Evolutionary conservation across 2,329 filamentous ascomycete genomes (phyloP).

Genomic region (Trichoderma sp.): DNA sequence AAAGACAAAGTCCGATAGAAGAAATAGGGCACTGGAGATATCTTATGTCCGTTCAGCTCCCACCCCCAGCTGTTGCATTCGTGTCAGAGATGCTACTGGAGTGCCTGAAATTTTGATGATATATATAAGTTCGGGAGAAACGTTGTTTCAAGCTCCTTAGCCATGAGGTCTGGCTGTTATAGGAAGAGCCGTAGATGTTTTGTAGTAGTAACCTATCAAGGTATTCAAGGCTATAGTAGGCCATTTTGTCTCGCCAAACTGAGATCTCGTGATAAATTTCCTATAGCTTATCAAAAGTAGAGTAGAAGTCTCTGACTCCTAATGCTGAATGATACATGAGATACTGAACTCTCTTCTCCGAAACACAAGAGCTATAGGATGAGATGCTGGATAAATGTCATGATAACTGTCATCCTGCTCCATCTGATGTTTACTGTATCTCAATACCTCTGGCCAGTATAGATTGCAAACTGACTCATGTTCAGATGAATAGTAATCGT

Average conservation of each 20-base stretch:
- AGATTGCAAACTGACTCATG: neutral
- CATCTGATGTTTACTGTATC: neutral
- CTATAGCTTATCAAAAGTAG: no score
- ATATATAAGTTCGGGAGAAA: neutral
- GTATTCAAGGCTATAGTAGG: neutral
- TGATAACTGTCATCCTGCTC: neutral
- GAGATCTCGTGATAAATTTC: neutral
- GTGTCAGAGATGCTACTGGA: neutral
- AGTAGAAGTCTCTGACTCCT: neutral
- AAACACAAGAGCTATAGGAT: neutral
- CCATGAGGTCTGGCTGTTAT: neutral
- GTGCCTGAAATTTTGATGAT: neutral
- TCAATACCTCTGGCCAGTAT: neutral
- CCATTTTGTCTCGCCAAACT: neutral
- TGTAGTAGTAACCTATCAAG: neutral
- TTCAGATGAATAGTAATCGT: neutral
- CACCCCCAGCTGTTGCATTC: neutral
- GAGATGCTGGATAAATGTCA: neutral
- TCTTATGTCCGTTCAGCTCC: neutral
- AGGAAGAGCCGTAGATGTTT: neutral
- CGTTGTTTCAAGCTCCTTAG: neutral
- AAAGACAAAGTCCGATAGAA: neutral
- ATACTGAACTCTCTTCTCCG: neutral
- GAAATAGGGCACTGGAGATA: neutral
- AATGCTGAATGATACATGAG: neutral